Evolutionary conservation across 352 stramenopile species (phyloP), one percentile per base, ranked within the genome.

Genomic region (Aphanomyces stellatus): DNA sequence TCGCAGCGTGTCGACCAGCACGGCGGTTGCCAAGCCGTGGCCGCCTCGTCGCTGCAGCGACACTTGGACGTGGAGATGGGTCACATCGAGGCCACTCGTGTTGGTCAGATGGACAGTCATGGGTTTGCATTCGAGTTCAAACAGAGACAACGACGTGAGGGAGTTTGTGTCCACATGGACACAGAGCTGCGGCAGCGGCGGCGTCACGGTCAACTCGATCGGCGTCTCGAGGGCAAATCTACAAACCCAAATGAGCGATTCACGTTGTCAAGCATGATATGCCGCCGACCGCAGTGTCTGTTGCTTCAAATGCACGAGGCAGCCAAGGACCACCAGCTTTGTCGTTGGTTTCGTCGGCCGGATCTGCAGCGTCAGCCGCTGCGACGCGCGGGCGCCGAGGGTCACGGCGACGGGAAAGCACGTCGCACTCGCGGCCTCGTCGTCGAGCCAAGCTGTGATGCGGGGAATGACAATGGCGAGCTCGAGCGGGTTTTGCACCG

Each of bases 401-500:
- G n/a, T n/a, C n/a, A n/a, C n/a, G n/a, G 27, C 41, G 8, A 25
- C 43, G 11, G 40, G 40, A 35, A 28, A 5, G 42, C 42, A 51
- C 42, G n/a, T 13, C 42, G 42, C 42, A 7, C 25, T 51, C 42
- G 42, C n/a, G 42, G 6, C 5, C 13, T 51, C 25, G 49, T 35
- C 49, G 5, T 22, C 46, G 25, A 90, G 68, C 82, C 82, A 91
- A 7, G 74, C 71, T 37, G 68, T 77, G 22, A 89, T 63, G 49
- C 90, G 76, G 40, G 90, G 78, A 19, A 92, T 51, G 31, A 87
- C 78, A 4, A 93, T 56, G 15, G 60, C 27, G n/a, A 94, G 74
- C 7, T 82, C 80, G 2, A 82, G 72, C 40, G 82, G 86, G 42
- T 94, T 94, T 1, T 83, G 83, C 31, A 92, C 53, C 3, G 62